Percentiles rank a stretch among this genome's conserved stretches.
Evolutionary conservation across 176 grass and related monocot genomes (phyloP).

Genomic region (Alopecurus myosuroides): DNA sequence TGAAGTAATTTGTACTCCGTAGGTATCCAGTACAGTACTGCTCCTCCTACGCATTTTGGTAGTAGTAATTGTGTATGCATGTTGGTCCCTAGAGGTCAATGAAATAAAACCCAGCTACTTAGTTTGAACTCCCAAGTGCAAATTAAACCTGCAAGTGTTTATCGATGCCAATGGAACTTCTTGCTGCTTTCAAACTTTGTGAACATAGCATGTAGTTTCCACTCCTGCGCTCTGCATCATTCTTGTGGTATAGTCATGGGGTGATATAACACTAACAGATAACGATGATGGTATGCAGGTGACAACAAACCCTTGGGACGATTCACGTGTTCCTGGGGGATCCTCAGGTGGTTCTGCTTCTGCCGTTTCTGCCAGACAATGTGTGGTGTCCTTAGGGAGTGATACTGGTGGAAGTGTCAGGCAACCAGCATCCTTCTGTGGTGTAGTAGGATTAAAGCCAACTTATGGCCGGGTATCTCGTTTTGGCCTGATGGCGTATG

Average conservation of each 20-base stretch:
- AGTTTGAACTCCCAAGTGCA: neutral
- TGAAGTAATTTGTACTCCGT: too few relatives aligned
- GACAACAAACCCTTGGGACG: slow-evolving; percentile 89
- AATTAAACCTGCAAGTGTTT: neutral
- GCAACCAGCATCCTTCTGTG: slow-evolving; percentile 93
- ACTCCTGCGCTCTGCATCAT: neutral
- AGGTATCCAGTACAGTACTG: too few relatives aligned
- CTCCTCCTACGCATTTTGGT: too few relatives aligned
- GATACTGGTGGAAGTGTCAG: slow-evolving; percentile 98
- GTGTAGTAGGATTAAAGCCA: slow-evolving; percentile 86
- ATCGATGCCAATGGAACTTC: neutral
- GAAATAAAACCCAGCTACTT: neutral
- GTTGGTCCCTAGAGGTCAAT: neutral
- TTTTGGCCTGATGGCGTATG: slow-evolving; percentile 94
- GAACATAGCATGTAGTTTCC: neutral
- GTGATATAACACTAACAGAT: slow-evolving; percentile 5
- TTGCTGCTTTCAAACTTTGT: neutral
- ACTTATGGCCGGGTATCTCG: slow-evolving; percentile 94
- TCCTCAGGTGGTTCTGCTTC: slow-evolving; percentile 93
- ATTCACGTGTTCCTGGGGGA: slow-evolving; percentile 75
- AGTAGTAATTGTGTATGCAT: neutral
- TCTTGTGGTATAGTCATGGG: neutral
- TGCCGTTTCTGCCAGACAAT: slow-evolving; percentile 84
- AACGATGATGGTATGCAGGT: slow-evolving; percentile 47
- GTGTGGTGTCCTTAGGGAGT: slow-evolving; percentile 78